A percentile compares a stretch with the other conserved stretches of the same genome.
These are phyloP conservation scores for Agaricales sp. DNA, from an alignment of 1,284 basidiomycete genomes.

Conservation along the genomic window DNA sequence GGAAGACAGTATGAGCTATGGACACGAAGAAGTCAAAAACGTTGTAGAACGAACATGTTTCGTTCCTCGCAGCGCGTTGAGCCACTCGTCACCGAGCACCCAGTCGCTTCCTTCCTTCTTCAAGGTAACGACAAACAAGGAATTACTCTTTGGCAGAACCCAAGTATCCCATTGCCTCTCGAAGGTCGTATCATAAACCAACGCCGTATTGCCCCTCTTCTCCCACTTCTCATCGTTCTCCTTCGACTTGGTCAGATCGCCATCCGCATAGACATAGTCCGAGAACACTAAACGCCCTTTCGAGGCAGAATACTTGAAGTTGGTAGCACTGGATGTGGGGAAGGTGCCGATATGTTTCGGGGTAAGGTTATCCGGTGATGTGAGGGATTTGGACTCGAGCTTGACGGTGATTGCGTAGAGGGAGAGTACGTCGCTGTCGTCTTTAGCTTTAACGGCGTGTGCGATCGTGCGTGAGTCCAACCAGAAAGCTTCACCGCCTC, in stretches of 20 bases:
- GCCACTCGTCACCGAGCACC: background rate
- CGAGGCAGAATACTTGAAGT: conserved; percentile 54
- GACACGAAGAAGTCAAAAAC: conserved; percentile 7
- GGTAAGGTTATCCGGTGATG: conserved; percentile 13
- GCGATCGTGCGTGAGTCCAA: conserved; percentile 57
- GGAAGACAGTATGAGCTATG: conserved; percentile 4
- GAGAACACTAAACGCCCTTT: conserved; percentile 61
- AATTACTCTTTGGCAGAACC: conserved; percentile 60
- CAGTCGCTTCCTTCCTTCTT: conserved; percentile 12
- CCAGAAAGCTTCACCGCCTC: conserved; percentile 71
- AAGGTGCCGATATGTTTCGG: conserved; percentile 45
- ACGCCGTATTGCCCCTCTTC: conserved; percentile 41
- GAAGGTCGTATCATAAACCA: conserved; percentile 56
- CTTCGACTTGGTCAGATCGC: conserved; percentile 53
- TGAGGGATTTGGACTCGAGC: conserved; percentile 20
- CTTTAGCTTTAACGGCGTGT: conserved; percentile 48
- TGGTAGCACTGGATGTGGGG: conserved; percentile 53
- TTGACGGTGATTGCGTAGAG: conserved; percentile 49
- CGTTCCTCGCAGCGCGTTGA: conserved; percentile 28
- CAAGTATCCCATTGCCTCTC: conserved; percentile 88
- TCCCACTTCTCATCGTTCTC: conserved; percentile 57
- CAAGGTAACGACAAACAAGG: conserved; percentile 59
- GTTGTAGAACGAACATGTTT: conserved; percentile 53
- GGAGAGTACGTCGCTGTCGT: conserved; percentile 34
- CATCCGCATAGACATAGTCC: conserved; percentile 67